Evolutionary conservation across 257 asterid genomes (phyloP), one percentile per base, ranked within the genome.

Genomic region (Prunella vulgaris): DNA sequence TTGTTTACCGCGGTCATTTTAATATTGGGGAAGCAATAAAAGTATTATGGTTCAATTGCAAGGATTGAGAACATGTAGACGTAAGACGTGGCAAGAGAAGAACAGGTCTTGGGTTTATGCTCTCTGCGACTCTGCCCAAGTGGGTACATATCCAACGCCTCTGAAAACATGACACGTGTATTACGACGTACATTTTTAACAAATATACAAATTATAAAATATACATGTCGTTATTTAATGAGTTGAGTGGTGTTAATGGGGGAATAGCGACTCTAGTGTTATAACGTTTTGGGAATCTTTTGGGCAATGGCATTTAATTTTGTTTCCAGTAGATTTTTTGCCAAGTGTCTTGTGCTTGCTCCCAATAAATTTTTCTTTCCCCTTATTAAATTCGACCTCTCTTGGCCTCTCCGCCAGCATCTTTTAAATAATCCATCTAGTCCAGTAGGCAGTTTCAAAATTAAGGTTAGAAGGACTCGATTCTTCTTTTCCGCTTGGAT

Each of bases 1-100:
- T 66, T 60, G n/a, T 30, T 35, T 48, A 17, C 52, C 58, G n/a
- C 48, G 46, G 38, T 15, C 48, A 3, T 48, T 57, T 5, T 28
- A 71, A 10, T 4, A 66, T 38, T 22, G 30, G 49, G 40, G 15
- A 37, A 64, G 68, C 62, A 77, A 66, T 58, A 21, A 69, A 37
- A 59, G 42, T 64, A 35, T 63, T 14, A 37, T 1, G 7, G 32
- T 66, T 59, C 17, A 44, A 64, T 59, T 51, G 25, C 32, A 24
- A 75, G 18, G 60, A 20, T 68, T 32, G 58, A 66, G 46, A 57
- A 5, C 27, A 10, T 21, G 68, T 72, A 27, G 4, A 66, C 38
- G 42, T 54, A 49, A 48, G 2, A 66, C 35, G 32, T 53, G 60
- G 56, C 30, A 27, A 18, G 46, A 24, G 61, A 38, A 32, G n/a